phyloP scores from a whole-genome alignment of 2,329 filamentous ascomycete genomes.

The Orbilia oligospora region DNA sequence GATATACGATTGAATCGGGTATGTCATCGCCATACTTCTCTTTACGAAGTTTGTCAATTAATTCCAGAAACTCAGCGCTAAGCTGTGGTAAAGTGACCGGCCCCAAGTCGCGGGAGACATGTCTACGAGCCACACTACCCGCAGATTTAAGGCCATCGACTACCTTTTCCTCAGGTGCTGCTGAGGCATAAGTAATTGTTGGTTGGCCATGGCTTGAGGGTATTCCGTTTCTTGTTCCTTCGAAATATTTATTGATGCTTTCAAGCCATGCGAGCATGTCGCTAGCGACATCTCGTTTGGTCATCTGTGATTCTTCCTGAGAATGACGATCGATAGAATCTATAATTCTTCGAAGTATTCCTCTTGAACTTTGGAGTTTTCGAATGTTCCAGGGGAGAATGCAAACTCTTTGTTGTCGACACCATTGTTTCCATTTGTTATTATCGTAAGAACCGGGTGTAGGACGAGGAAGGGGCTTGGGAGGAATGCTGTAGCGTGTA shows the following conservation, averaged over 20 bases:
- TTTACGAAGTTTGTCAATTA: not conserved
- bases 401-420: not conserved
- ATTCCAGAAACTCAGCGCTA: not conserved
- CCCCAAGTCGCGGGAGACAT: not conserved
- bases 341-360: conserved; percentile 8
- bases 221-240: not conserved
- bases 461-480: too few species aligned
- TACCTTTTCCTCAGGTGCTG: not conserved
- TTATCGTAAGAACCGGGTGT: not conserved
- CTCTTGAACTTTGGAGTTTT: conserved; percentile 13
- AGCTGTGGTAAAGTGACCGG: not conserved
- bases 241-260: not conserved
- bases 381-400: not conserved
- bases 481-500: not conserved
- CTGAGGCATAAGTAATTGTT: not conserved
- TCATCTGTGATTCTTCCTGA: not conserved
- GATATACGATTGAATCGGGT: not conserved
- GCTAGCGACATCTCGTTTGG: conserved; percentile 9
- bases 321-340: conserved; percentile 2
- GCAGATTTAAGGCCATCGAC: not conserved
- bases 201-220: not conserved
- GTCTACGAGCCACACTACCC: not conserved
- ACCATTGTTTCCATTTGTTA: not conserved
- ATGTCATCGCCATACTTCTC: not conserved
- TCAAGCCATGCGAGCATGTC: conserved; percentile 9